Conservation (phyloP, 352 stramenopile genomes). For the Globisporangium rhizosaccharum region DNA sequence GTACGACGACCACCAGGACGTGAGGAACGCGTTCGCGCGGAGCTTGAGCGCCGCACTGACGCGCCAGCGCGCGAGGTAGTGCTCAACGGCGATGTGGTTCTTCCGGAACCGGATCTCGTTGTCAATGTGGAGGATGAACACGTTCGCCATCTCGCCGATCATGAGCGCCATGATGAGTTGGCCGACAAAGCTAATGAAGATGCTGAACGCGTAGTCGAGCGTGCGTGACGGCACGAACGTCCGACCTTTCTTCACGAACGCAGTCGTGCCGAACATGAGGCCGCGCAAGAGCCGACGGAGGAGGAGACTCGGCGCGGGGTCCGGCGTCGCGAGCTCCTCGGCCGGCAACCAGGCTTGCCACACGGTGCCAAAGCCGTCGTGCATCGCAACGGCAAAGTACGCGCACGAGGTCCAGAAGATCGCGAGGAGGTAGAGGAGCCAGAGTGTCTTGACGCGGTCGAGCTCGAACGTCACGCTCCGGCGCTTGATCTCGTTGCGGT, state of each 20-base stretch:
- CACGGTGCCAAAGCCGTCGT: constrained; percentile 38
- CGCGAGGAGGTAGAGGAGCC: constrained; percentile 45
- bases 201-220: constrained; percentile 44
- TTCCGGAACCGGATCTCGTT: constrained; percentile 73
- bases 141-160: constrained; percentile 64
- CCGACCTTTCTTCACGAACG: constrained; percentile 54
- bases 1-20: constrained; percentile 57
- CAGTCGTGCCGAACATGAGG: constrained; percentile 43
- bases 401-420: constrained; percentile 66
- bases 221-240: constrained; percentile 39
- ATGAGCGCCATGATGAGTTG: constrained; percentile 73
- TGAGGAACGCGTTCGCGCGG: constrained; percentile 36
- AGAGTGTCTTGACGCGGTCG: constrained; percentile 47
- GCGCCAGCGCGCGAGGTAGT: constrained; percentile 34
- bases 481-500: constrained; percentile 57
- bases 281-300: constrained; percentile 40
- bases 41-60: constrained; percentile 33
- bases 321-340: constrained; percentile 15
- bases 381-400: constrained; percentile 56
- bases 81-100: constrained; percentile 53
- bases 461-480: constrained; percentile 52
- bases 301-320: constrained; percentile 25
- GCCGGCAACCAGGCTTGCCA: constrained; percentile 56
- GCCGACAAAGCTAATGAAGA: constrained; percentile 43
- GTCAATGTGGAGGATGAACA: constrained; percentile 55